These are phyloP conservation scores for Centella asiatica DNA, from an alignment of 129 eudicot species.

Conservation along the genomic window DNA sequence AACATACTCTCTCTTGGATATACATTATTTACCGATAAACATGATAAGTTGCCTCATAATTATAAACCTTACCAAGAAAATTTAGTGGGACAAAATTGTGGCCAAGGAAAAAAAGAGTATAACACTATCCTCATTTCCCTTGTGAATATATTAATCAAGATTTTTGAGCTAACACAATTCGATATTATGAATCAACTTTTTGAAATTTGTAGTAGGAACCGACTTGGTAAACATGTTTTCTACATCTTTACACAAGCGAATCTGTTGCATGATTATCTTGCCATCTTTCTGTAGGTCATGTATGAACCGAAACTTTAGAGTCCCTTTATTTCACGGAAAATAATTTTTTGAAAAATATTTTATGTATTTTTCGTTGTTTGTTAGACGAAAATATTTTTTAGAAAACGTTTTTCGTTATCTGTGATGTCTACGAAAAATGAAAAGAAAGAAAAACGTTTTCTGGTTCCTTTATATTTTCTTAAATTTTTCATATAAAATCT, in stretches of 20 bases:
- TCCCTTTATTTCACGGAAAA: too few species aligned
- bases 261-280: background rate
- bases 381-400: too few species aligned
- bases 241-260: background rate
- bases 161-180: conserved; percentile 7
- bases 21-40: too few species aligned
- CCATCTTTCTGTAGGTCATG: too few species aligned
- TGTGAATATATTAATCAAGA: background rate
- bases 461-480: too few species aligned
- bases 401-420: too few species aligned
- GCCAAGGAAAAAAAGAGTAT: background rate
- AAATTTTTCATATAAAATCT: too few species aligned
- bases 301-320: background rate
- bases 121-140: background rate
- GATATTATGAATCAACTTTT: background rate
- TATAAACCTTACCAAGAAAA: conserved; percentile 6
- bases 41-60: background rate
- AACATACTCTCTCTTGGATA: too few species aligned
- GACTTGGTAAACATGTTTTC: background rate
- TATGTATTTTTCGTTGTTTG: too few species aligned
- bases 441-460: too few species aligned
- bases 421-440: too few species aligned
- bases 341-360: too few species aligned
- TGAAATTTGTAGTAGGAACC: background rate
- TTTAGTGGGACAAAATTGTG: background rate